Conservation (phyloP, 768 basidiomycete species). For the Pleurotus eryngii region DNA sequence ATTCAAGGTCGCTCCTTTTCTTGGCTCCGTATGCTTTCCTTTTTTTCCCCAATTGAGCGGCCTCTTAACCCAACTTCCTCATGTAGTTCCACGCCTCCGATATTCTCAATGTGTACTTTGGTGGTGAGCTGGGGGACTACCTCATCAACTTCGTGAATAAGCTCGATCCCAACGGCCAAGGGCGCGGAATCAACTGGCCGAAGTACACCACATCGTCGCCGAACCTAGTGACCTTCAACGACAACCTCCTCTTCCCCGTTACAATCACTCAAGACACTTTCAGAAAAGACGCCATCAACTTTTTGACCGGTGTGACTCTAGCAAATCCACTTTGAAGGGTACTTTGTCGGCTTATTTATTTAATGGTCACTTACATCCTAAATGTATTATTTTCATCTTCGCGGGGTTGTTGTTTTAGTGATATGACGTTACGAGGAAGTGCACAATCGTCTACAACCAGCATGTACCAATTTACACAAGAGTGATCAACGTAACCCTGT, state of each 20-base stretch:
- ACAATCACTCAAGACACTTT: not conserved
- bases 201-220: slow-evolving; percentile 18
- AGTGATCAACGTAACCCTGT: no score
- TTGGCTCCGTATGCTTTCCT: not conserved
- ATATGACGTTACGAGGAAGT: no score
- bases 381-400: no score
- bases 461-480: no score
- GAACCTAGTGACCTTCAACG: slow-evolving; percentile 5
- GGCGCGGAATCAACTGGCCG: slow-evolving; percentile 26
- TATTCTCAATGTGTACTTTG: slow-evolving; percentile 14
- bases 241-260: not conserved
- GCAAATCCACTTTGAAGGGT: not conserved
- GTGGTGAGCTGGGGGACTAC: slow-evolving; percentile 22
- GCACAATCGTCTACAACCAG: no score
- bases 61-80: no score
- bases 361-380: no score
- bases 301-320: not conserved
- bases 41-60: not conserved
- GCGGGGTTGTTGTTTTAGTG: no score
- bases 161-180: slow-evolving; percentile 8
- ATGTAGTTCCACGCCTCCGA: not conserved
- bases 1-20: not conserved
- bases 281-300: not conserved
- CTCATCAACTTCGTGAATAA: slow-evolving; percentile 4
- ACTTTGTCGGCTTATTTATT: no score